Base-by-base conservation (phyloP, 2,329 filamentous ascomycete genomes). In the Pseudogymnoascus sp. region DNA sequence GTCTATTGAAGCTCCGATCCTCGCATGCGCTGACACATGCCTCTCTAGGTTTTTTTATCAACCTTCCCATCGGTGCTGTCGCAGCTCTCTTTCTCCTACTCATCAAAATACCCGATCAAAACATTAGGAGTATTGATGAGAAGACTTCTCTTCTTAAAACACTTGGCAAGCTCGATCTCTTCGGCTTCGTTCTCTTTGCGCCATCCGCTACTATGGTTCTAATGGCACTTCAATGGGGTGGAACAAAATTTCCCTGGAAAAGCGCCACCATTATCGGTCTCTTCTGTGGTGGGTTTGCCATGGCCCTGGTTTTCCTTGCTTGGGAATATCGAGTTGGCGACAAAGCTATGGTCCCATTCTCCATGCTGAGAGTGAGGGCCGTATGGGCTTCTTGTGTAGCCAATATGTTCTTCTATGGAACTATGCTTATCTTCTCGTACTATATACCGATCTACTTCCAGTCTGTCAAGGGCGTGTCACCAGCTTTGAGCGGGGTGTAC, bases 21-120 rank as follows among this genome's bases (percentile, higher is more conserved):
- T 40, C 31, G n/a, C 17, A 35, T 38, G 19, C 9, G 9, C 57
- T 53, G 11, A 60, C 19, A n/a, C 19, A n/a, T 21, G 17, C 9
- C 19, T 15, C 13, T 28, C 3, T 28, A 71, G 69, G 78, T 66
- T 72, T 79, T 3, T 76, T 72, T 67, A 77, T 78, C 69, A 78
- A 76, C 63, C 70, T 80, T 1, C 78, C 78, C 0, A 69, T 78
- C 31, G 77, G 77, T 2, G 74, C 70, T 15, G 63, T 74, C 4
- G 71, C 73, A 5, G 70, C 71, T 31, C 21, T 70, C 2, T 65
- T 75, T 19, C 53, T 78, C 7, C 65, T 78, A 64, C 72, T 76
- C 65, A 73, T 81, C 66, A 69, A 72, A 17, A 70, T 69, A 66
- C 50, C 76, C 70, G n/a, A 69, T 64, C 53, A 62, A 36, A 65